These are phyloP conservation scores for Myochromella boudieri DNA, from an alignment of 768 basidiomycete species.

Conservation along the genomic window DNA sequence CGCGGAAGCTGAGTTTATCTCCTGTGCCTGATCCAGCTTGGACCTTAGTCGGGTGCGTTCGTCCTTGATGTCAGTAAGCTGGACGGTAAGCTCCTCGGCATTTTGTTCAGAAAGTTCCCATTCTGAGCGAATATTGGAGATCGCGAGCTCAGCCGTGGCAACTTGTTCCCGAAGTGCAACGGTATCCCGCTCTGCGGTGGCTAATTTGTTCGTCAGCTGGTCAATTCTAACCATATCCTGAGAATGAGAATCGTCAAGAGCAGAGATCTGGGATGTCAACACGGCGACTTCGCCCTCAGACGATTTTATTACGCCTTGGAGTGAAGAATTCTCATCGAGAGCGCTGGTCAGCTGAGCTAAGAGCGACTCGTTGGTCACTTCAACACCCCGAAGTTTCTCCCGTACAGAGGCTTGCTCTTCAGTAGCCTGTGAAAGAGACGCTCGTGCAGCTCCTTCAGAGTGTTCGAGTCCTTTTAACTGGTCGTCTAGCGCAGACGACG, in stretches of 20 bases:
- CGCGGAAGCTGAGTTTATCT: constrained; percentile 5
- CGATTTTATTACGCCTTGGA: constrained; percentile 1
- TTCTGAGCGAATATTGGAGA: constrained; percentile 7
- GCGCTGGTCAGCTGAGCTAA: constrained; percentile 6
- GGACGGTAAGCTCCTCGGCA: constrained; percentile 9
- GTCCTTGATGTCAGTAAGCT: constrained; percentile 13
- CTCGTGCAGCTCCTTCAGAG: background rate
- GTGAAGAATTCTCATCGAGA: constrained; percentile 5
- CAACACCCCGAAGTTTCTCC: constrained; percentile 4
- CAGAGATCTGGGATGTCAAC: constrained; percentile 5
- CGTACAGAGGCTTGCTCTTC: background rate
- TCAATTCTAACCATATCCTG: background rate
- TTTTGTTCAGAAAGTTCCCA: constrained; percentile 12
- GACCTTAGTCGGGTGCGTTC: constrained; percentile 9
- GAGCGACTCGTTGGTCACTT: constrained; percentile 7
- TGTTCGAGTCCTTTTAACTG: background rate
- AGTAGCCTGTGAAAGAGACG: constrained; percentile 1
- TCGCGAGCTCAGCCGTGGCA: background rate
- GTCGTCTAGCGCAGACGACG: constrained; percentile 4
- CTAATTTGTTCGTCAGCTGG: constrained; percentile 3
- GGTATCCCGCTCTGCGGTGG: background rate
- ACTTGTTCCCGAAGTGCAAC: background rate
- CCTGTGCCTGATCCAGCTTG: constrained; percentile 11
- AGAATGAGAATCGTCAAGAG: constrained; percentile 1
- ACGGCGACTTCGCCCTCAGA: constrained; percentile 5